These are phyloP conservation scores for Epichloe sylvatica DNA, from an alignment of 2,329 filamentous ascomycete species.

Conservation along the genomic window DNA sequence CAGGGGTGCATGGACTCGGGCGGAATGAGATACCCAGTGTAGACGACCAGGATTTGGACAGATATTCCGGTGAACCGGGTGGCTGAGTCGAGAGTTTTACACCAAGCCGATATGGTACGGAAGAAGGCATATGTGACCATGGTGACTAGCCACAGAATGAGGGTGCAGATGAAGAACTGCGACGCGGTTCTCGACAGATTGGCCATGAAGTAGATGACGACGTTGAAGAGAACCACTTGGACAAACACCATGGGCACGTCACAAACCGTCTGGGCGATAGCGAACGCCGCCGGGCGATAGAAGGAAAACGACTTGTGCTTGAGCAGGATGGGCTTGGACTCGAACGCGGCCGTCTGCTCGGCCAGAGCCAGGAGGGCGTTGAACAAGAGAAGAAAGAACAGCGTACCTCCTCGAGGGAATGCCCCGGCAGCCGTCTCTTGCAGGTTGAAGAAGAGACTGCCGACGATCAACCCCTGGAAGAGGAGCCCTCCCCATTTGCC, in stretches of 20 bases:
- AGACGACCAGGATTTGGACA: conserved; percentile 51
- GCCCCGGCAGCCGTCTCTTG: conserved; percentile 46
- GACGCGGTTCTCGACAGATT: conserved; percentile 52
- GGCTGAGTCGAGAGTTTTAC: conserved; percentile 48
- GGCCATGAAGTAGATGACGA: conserved; percentile 67
- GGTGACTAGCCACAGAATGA: conserved; percentile 46
- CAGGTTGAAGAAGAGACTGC: conserved; percentile 64
- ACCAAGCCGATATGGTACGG: conserved; percentile 43
- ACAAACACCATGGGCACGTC: conserved; percentile 50
- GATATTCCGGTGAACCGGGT: conserved; percentile 43
- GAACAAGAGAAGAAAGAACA: conserved; percentile 41
- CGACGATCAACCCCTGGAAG: conserved; percentile 60
- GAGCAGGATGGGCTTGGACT: conserved; percentile 48
- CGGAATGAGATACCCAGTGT: conserved; percentile 51
- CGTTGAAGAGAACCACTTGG: conserved; percentile 53
- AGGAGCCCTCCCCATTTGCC: conserved; percentile 72
- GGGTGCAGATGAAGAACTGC: conserved; percentile 51
- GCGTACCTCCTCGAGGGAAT: conserved; percentile 37
- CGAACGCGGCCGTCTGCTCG: conserved; percentile 54
- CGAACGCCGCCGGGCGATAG: conserved; percentile 45
- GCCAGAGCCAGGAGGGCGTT: conserved; percentile 55
- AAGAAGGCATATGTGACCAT: conserved; percentile 46
- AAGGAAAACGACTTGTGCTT: conserved; percentile 61
- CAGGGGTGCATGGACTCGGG: conserved; percentile 38
- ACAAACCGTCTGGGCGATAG: conserved; percentile 40